Percentiles rank a stretch among this genome's conserved stretches.
These are phyloP conservation scores for Hypomyces rosellus DNA, from an alignment of 2,329 filamentous ascomycete species.

Conservation along the genomic window DNA sequence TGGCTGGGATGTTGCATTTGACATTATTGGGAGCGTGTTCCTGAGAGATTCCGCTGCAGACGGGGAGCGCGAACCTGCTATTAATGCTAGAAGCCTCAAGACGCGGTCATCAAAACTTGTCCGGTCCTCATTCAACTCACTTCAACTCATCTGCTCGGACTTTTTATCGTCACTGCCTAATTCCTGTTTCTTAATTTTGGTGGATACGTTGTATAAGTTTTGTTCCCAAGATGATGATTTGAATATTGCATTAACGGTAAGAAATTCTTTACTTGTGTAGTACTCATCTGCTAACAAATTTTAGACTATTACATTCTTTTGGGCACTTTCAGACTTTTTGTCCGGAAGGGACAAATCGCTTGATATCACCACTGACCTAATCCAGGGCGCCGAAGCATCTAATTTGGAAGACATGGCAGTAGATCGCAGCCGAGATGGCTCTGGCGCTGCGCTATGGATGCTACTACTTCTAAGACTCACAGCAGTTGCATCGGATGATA, in stretches of 20 bases:
- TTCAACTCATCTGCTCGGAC: constrained; percentile 91
- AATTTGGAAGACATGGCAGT: constrained; percentile 55
- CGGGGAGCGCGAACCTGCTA: constrained; percentile 20
- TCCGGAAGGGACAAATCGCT: constrained; percentile 53
- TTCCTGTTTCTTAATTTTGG: constrained; percentile 66
- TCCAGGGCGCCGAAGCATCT: constrained; percentile 41
- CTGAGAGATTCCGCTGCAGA: constrained; percentile 36
- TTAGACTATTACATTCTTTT: constrained; percentile 88
- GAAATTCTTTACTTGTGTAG: constrained; percentile 16
- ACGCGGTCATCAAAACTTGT: constrained; percentile 69
- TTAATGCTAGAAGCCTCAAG: constrained; percentile 31
- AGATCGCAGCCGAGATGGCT: constrained; percentile 51
- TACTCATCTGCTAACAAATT: background rate
- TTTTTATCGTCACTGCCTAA: constrained; percentile 71
- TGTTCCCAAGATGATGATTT: constrained; percentile 85
- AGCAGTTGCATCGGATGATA: constrained; percentile 62
- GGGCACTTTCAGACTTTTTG: constrained; percentile 88
- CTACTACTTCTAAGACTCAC: constrained; percentile 66
- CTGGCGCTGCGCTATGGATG: constrained; percentile 71
- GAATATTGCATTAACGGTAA: constrained; percentile 86
- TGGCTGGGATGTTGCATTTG: constrained; percentile 82
- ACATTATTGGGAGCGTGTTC: constrained; percentile 80
- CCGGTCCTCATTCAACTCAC: constrained; percentile 77
- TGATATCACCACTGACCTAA: constrained; percentile 51
- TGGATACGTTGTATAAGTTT: constrained; percentile 85